Conservation (phyloP, 2,329 filamentous ascomycete genomes). For the Monosporascus cannonballus region DNA sequence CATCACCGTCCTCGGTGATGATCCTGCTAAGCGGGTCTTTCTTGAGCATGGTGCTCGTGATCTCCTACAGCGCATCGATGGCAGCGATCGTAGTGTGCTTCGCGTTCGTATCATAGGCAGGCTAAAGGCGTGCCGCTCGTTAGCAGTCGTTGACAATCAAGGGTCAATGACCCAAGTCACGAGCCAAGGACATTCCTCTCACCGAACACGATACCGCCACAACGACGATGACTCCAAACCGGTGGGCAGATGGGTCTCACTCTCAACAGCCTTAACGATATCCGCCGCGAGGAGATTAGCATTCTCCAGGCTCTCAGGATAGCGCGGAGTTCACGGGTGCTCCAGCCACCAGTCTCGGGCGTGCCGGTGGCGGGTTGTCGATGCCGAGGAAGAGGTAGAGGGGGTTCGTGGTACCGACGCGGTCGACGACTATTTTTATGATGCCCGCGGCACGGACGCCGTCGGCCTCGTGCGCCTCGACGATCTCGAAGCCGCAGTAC, state of each 20-base stretch:
- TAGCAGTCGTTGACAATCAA: background rate
- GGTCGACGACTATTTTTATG: slow-evolving; percentile 68
- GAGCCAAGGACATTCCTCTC: too few species aligned
- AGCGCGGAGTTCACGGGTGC: slow-evolving; percentile 64
- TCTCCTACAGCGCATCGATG: slow-evolving; percentile 59
- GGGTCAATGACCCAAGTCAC: too few species aligned
- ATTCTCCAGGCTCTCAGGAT: slow-evolving; percentile 64
- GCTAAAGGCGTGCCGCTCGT: slow-evolving; percentile 18
- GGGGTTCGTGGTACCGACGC: slow-evolving; percentile 67
- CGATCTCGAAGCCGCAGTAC: slow-evolving; percentile 78
- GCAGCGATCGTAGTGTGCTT: slow-evolving; percentile 54
- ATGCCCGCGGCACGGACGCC: slow-evolving; percentile 59
- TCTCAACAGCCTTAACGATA: slow-evolving; percentile 63
- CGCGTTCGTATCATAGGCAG: slow-evolving; percentile 59
- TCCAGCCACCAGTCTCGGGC: slow-evolving; percentile 72
- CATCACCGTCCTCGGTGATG: slow-evolving; percentile 11
- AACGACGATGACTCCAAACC: background rate
- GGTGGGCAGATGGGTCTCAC: slow-evolving; percentile 8
- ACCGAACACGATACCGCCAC: too few species aligned
- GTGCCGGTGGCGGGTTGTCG: slow-evolving; percentile 76
- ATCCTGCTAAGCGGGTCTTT: slow-evolving; percentile 50
- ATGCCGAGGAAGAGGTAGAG: slow-evolving; percentile 85
- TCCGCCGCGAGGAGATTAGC: slow-evolving; percentile 66
- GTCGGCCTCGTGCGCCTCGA: slow-evolving; percentile 59
- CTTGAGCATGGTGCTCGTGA: slow-evolving; percentile 70